phyloP scores from a whole-genome alignment of 169 alveolate species.

The Pseudocohnilembus persalinus region DNA sequence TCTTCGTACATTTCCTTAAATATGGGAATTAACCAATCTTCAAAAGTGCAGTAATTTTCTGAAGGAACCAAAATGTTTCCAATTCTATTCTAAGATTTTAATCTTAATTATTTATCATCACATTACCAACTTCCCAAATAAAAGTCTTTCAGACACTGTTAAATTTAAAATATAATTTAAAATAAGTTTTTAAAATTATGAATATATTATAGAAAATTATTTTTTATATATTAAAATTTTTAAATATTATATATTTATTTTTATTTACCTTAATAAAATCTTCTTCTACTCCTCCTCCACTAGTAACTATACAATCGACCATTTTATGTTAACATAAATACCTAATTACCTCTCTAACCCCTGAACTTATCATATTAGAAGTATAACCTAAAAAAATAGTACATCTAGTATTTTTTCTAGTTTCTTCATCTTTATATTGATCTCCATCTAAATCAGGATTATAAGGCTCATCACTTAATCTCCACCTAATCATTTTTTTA shows the following conservation, averaged over 20 bases:
- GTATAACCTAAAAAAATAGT: conserved; percentile 97
- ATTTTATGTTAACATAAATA: conserved; percentile 88
- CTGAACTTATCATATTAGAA: conserved; percentile 96
- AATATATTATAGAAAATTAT: too few relatives aligned
- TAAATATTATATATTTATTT: too few relatives aligned
- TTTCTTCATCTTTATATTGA: conserved; percentile 61
- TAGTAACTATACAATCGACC: conserved; percentile 94
- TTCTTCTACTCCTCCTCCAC: conserved; percentile 99
- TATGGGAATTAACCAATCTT: conserved; percentile 97
- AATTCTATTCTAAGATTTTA: conserved; percentile 96
- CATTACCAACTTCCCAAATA: conserved; percentile 82
- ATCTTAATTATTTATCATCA: conserved; percentile 92
- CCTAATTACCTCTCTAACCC: conserved; percentile 95
- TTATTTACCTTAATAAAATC: conserved; percentile 97
- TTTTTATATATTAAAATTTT: too few relatives aligned
- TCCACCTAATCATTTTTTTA: conserved; percentile 84
- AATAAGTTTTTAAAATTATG: too few relatives aligned
- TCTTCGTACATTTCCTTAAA: conserved; percentile 90
- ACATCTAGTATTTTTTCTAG: conserved; percentile 86
- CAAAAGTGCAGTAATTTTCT: conserved; percentile 95
- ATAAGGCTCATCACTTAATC: conserved; percentile 81
- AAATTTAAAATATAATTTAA: too few relatives aligned
- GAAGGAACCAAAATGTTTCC: conserved; percentile 98
- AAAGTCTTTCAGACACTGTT: conserved; percentile 5
- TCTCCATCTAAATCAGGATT: conserved; percentile 62